Evolutionary conservation across 805 yeast species (phyloP), one percentile per base, ranked within the genome.

Genomic region (Deakozyma indianensis): DNA sequence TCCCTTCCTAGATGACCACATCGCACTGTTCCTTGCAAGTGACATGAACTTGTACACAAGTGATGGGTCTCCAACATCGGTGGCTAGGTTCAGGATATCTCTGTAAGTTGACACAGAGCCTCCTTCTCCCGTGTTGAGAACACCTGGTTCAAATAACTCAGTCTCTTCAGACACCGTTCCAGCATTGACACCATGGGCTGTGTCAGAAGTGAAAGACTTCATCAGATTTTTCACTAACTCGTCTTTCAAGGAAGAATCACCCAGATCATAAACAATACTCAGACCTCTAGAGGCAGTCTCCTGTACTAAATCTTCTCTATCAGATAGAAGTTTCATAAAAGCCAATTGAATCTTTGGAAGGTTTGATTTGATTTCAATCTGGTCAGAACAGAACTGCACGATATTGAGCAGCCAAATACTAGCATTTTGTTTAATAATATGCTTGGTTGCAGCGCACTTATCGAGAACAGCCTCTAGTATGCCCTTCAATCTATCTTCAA

Each of bases 31-130:
- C 50, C 84, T 80, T 0, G 96, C 94, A 47, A 90, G 65, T 0
- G 95, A 78, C 96, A 90, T 86, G 59, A 90, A 90, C 57, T 86
- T 84, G 63, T 90, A 90, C 3, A 90, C 96, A 51, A 90, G 71
- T 52, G 92, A 75, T 14, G 97, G 95, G 61, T 90, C 96, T 23
- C 97, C 97, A 7, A 87, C 94, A 57, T 90, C 98, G 1, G 92
- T 77, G 0, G 98, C 96, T 43, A 90, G 67, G 54, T 69, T 83
- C 53, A 90, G 68, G 24, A 90, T 84, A 61, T 90, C 98, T 55
- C 82, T 84, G 59, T 90, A 90, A 0, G 97, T 88, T 0, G 94
- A 83, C 2, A 90, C 78, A 0, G 95, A 83, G 3, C 48, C 43
- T 1, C 90, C 87, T 50, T 83, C 92, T 42, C 80, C 81, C 0